Evolutionary conservation across 202 grass and related monocot genomes (phyloP).

Genomic region (Dendrocalamus latiflorus): DNA sequence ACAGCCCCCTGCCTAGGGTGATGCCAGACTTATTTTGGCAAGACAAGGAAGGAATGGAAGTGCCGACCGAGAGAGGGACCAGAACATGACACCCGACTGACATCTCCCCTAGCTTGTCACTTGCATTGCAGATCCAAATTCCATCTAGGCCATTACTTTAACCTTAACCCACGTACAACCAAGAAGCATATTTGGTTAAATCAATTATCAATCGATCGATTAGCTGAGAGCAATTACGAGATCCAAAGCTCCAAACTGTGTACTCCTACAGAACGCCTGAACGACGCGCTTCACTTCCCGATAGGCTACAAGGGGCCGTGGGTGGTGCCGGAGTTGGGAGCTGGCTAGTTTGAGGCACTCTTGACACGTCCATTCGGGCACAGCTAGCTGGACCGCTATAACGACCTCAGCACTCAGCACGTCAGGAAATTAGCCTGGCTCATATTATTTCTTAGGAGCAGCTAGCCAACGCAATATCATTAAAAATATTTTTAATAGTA

Average conservation of each 20-base stretch:
- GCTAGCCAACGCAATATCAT: too few species aligned
- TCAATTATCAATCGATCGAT: too few species aligned
- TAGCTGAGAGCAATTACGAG: too few species aligned
- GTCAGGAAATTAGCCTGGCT: not conserved
- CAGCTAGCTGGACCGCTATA: not conserved
- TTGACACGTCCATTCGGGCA: conserved; percentile 15
- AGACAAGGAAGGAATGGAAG: not conserved
- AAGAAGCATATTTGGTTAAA: too few species aligned
- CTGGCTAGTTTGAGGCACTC: not conserved
- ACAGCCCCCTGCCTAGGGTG: not conserved
- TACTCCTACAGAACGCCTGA: too few species aligned
- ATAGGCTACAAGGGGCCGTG: conserved; percentile 44
- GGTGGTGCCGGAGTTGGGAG: not conserved
- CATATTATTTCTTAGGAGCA: not conserved
- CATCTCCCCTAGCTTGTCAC: too few species aligned
- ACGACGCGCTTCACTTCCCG: conserved; percentile 18
- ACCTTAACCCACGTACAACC: too few species aligned
- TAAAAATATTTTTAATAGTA: too few species aligned
- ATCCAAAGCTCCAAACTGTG: too few species aligned
- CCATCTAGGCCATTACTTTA: too few species aligned
- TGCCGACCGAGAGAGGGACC: not conserved
- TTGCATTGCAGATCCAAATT: too few species aligned
- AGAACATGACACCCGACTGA: too few species aligned
- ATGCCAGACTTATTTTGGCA: conserved; percentile 17
- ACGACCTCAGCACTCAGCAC: not conserved